Base-by-base conservation (phyloP, 2,329 filamentous ascomycete species). In the Calonectria crousiana region DNA sequence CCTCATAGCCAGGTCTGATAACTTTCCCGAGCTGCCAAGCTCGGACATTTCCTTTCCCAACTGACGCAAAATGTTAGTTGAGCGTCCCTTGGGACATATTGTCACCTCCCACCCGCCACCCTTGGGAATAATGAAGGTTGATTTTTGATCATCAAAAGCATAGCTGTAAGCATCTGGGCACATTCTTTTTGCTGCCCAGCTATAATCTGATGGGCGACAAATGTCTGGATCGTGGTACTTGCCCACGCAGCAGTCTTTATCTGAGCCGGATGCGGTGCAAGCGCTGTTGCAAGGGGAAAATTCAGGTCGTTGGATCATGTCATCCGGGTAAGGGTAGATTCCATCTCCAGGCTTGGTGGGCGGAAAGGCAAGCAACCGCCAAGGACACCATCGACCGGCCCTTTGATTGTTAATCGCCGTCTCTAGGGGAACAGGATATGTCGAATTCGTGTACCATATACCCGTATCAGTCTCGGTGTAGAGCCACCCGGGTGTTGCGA, bases 101-200 rank as follows among this genome's bases (percentile, higher is more conserved):
- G 94, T 89, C 18, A 97, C 89, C 82, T 96, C 92, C 88, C 94
- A 97, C 0, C 94, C 94, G 28, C 93, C 94, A 23, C 95, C 94
- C 14, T 84, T 87, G 3, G 91, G 91, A 44, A 93, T 87, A 78
- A 92, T 91, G 78, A 93, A 93, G 0, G 91, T 93, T 20, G 89
- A 90, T 36, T 86, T 85, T 74, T 87, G 85, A 79, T 92, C 90
- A 77, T 92, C 89, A 83, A 91, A 91, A 66, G 93, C 92, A 82
- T 91, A 97, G 80, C 93, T 95, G 85, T 97, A 97, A 3, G 95
- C 95, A 84, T 97, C 95, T 0, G 95, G 95, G 82, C 95, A 97
- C 16, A 96, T 89, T 4, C 85, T 86, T 86, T 97, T 97, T 68
- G 94, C 93, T 14, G 88, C 87, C 73, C 87, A 90, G 77, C 92